A percentile compares a stretch with the other conserved stretches of the same genome.
Evolutionary conservation across 805 yeast genomes (phyloP).

Genomic region (Starmerella geochares): DNA sequence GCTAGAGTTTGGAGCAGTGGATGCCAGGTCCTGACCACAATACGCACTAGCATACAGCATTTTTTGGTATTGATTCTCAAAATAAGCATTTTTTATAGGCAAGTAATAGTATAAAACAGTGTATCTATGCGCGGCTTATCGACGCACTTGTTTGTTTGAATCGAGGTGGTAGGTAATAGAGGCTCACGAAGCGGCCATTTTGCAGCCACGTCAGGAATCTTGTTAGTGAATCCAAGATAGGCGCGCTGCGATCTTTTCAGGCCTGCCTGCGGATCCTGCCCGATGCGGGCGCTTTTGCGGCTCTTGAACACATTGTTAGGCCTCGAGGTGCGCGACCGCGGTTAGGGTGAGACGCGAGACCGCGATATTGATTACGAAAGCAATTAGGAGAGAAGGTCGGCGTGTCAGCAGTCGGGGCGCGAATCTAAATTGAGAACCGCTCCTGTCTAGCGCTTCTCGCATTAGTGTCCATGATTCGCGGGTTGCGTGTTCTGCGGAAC

Average conservation of each 20-base stretch:
- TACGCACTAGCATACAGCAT: not conserved
- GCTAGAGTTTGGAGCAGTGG: not conserved
- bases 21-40: not conserved
- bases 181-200: no score
- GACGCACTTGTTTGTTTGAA: no score
- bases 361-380: not conserved
- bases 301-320: not conserved
- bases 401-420: not conserved
- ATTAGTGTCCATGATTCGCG: constrained; percentile 29
- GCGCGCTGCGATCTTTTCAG: no score
- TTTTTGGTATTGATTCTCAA: no score
- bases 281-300: no score
- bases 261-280: no score
- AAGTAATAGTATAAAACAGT: no score
- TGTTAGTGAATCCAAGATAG: no score
- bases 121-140: no score
- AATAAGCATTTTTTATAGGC: no score
- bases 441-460: not conserved
- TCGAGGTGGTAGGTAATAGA: no score
- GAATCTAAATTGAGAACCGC: not conserved
- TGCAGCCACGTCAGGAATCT: no score
- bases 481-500: constrained; percentile 32
- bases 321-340: not conserved
- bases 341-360: constrained; percentile 1
- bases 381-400: not conserved